Conservation (phyloP, 2,329 filamentous ascomycete genomes). For the Lasiodiplodia sp. region DNA sequence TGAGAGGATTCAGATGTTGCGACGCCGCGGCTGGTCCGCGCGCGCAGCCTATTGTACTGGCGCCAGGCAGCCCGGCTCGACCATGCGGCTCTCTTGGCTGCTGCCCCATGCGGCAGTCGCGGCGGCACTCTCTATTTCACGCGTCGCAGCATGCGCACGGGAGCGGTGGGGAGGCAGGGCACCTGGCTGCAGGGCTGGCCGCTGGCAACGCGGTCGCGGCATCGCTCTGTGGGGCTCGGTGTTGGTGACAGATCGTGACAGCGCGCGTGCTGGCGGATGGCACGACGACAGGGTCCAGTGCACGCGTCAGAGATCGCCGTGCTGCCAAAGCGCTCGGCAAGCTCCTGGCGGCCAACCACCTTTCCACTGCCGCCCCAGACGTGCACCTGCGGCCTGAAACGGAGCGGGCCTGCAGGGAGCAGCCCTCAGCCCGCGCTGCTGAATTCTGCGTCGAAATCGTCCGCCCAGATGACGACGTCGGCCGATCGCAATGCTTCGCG, state of each 20-base stretch:
- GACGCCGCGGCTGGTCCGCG: conserved; percentile 4
- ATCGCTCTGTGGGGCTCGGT: conserved; percentile 2
- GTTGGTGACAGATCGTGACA: conserved; percentile 21
- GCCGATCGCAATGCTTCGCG: conserved; percentile 27
- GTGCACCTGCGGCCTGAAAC: conserved; percentile 22
- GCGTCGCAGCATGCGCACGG: conserved; percentile 3
- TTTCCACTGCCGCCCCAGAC: conserved; percentile 11
- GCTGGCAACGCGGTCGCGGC: not conserved
- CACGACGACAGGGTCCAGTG: conserved; percentile 9
- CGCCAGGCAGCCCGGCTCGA: not conserved
- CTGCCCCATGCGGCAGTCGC: conserved; percentile 10
- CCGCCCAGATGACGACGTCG: conserved; percentile 22
- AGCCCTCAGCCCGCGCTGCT: conserved; percentile 8
- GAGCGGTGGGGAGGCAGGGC: not conserved
- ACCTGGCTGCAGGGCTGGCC: conserved; percentile 4
- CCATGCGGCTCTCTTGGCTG: conserved; percentile 21
- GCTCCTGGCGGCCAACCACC: conserved; percentile 8
- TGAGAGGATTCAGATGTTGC: conserved; percentile 14
- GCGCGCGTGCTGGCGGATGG: conserved; percentile 12
- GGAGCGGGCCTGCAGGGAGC: conserved; percentile 17
- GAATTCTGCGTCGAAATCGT: conserved; percentile 7
- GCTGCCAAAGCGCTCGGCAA: conserved; percentile 19
- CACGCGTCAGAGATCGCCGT: conserved; percentile 8
- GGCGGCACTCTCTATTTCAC: conserved; percentile 22
- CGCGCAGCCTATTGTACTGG: not conserved